Evolutionary conservation across 495 filamentous ascomycete species (phyloP), one percentile per base, ranked within the genome.

Genomic region (Aspergillus ellipticus): DNA sequence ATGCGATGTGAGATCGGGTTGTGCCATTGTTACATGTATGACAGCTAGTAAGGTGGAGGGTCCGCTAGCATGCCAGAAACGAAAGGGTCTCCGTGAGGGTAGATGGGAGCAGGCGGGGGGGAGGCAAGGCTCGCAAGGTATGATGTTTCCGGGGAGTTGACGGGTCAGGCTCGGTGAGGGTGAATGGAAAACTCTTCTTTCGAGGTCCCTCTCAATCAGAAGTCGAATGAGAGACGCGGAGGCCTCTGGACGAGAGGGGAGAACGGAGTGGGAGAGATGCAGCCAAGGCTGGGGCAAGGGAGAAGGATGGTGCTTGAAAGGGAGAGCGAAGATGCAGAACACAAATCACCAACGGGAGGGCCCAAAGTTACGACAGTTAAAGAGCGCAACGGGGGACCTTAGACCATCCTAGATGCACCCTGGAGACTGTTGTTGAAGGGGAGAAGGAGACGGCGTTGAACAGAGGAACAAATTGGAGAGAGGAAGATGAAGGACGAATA

Each of bases 1-100:
- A 79, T 97, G 85, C 58, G 91, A 93, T 72, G 89, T 88, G 66
- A 98, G 82, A 63, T 76, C 69, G 52, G 68, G 73, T 57, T 71
- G 72, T 67, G 72, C 67, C 78, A 80, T 80, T 66, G 71, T 74
- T 73, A 75, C 71, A 77, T 73, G 62, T 75, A 66, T 67, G 66
- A 70, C 56, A 57, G 49, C 46, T 67, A 66, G 58, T 58, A 71
- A 64, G 66, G 69, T 62, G 55, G 56, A 57, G 49, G 31, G 50
- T 53, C 63, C 64, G 69, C 65, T 60, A 66, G 64, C 72, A 72
- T 74, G 71, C 70, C 69, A 75, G 63, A 63, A 58, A 55, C 45
- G 56, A 59, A 58, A 58, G 64, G 60, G 33, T 54, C 45, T 54
- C 52, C 42, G 48, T 41, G 11, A 26, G 16, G 42, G 15, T 31